Evolutionary conservation across 192 early-diverging fungal species (phyloP).

Genomic region (Mycoemilia scoparia): DNA sequence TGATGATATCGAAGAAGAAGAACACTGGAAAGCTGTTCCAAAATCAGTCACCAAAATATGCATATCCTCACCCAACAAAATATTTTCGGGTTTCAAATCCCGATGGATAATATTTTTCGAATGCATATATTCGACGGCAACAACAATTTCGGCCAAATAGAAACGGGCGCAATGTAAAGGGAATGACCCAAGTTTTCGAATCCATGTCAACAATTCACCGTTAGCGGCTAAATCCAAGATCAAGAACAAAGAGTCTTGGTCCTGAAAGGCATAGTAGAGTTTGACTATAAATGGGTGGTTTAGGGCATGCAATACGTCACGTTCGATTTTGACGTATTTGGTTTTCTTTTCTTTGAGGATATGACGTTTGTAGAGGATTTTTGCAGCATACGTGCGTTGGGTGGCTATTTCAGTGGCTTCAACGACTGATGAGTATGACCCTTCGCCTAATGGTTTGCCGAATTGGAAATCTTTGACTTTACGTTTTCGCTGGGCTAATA

Average conservation of each 20-base stretch:
- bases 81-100: constrained; percentile 93
- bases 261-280: constrained; percentile 92
- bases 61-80: constrained; percentile 70
- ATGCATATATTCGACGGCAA: constrained; percentile 81
- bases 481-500: constrained; percentile 54
- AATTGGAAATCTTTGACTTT: constrained; percentile 70
- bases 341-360: constrained; percentile 92
- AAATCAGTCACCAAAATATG: constrained; percentile 95
- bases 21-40: constrained; percentile 87
- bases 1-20: constrained; percentile 41
- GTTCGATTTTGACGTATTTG: constrained; percentile 91
- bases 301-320: constrained; percentile 66
- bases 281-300: constrained; percentile 82
- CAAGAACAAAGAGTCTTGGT: constrained; percentile 78
- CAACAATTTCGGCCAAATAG: constrained; percentile 75
- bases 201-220: constrained; percentile 77
- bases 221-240: constrained; percentile 76
- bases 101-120: constrained; percentile 69
- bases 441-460: constrained; percentile 74
- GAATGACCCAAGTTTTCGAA: constrained; percentile 40
- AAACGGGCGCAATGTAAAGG: constrained; percentile 43
- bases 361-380: constrained; percentile 72
- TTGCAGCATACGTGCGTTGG: constrained; percentile 63
- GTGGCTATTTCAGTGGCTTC: constrained; percentile 54
- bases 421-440: constrained; percentile 87